phyloP scores from a whole-genome alignment of 2,329 filamentous ascomycete genomes.

The Aspergillus ruber region DNA sequence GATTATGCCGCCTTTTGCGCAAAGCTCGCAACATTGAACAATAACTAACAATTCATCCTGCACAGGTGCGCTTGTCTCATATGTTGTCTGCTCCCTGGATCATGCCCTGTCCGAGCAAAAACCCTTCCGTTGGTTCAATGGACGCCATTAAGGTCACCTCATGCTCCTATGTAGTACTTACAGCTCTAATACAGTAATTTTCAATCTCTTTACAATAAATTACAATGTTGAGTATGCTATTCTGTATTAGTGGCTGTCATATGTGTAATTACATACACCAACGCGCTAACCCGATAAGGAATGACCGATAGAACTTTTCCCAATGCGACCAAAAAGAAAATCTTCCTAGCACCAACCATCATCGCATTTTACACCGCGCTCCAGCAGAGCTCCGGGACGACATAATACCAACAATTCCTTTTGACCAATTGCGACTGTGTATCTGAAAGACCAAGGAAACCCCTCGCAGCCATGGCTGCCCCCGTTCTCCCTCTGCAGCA shows the following conservation, averaged over 20 bases:
- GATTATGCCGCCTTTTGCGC: too few relatives aligned
- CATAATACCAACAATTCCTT: too few relatives aligned
- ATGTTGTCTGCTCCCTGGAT: too few relatives aligned
- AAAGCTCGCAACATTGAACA: too few relatives aligned
- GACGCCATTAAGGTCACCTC: too few relatives aligned
- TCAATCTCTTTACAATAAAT: too few relatives aligned
- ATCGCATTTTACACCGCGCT: not conserved
- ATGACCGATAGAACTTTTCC: slow-evolving; percentile 1
- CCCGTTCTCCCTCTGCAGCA: slow-evolving; percentile 73
- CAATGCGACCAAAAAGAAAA: not conserved
- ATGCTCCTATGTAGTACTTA: not conserved
- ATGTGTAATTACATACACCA: not conserved
- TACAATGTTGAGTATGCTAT: too few relatives aligned
- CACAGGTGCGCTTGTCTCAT: too few relatives aligned
- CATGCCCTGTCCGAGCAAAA: too few relatives aligned
- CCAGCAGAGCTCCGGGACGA: not conserved
- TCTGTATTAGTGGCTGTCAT: not conserved
- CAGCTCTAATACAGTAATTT: not conserved
- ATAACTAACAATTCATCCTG: too few relatives aligned
- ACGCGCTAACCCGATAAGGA: not conserved
- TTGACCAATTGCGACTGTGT: slow-evolving; percentile 1
- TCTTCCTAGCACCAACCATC: not conserved
- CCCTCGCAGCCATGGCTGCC: slow-evolving; percentile 62
- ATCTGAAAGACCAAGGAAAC: not conserved
- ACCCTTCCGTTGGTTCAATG: too few relatives aligned